These are phyloP conservation scores for Rosa hybrid DNA, from an alignment of 331 rosid genomes.

Conservation along the genomic window DNA sequence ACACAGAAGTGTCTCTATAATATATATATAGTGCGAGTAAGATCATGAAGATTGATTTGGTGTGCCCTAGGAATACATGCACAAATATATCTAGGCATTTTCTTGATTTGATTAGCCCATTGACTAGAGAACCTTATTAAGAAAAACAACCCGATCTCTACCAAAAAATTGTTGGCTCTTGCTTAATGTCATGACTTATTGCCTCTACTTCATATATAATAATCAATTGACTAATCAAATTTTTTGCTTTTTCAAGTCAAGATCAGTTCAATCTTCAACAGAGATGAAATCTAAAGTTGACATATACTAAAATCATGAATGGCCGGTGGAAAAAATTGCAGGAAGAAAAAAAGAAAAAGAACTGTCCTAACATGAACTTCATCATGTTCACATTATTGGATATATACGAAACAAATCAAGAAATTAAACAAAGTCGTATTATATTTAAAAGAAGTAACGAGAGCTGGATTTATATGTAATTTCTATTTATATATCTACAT, in stretches of 20 bases:
- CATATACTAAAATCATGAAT: conserved; percentile 16
- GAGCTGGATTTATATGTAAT: not conserved
- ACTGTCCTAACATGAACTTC: not conserved
- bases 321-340: conserved; percentile 1
- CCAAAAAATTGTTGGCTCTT: not conserved
- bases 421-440: not conserved
- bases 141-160: not conserved
- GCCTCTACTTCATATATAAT: not conserved
- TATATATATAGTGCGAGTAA: not conserved
- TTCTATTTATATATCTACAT: not conserved
- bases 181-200: not conserved
- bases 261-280: not conserved
- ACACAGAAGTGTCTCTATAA: not conserved
- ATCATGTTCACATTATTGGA: too few species aligned
- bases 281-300: not conserved
- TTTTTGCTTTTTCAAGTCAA: not conserved
- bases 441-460: not conserved
- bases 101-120: not conserved
- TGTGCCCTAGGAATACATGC: not conserved
- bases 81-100: not conserved
- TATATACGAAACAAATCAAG: too few species aligned
- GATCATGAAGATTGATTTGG: not conserved
- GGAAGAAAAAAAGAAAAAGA: not conserved
- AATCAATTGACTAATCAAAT: not conserved
- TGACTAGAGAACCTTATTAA: not conserved